Evolutionary conservation across 2,329 filamentous ascomycete species (phyloP).

Genomic region (Emmonsiellopsis sp.): DNA sequence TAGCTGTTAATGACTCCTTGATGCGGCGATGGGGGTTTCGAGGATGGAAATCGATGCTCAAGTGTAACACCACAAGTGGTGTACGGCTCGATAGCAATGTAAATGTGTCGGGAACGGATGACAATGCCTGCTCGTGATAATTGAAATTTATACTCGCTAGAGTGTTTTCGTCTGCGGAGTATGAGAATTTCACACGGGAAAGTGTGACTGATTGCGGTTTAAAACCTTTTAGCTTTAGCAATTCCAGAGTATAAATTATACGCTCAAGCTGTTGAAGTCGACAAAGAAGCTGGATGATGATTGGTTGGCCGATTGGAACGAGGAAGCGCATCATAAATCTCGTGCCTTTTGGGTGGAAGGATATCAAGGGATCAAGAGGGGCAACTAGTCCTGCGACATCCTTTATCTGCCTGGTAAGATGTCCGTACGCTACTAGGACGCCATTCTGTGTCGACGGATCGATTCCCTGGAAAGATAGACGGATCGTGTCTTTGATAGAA

Average conservation of each 20-base stretch:
- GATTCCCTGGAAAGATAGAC: conserved; percentile 30
- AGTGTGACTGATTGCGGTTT: conserved; percentile 25
- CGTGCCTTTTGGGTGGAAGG: conserved; percentile 24
- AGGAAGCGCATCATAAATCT: conserved; percentile 32
- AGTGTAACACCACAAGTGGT: conserved; percentile 7
- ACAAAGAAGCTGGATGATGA: conserved; percentile 27
- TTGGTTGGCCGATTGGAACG: conserved; percentile 25
- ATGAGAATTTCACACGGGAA: conserved; percentile 26
- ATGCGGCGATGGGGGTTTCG: conserved; percentile 33
- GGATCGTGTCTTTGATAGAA: conserved; percentile 27
- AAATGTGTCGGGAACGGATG: conserved; percentile 13
- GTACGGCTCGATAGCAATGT: conserved; percentile 1
- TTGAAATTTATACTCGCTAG: conserved; percentile 24
- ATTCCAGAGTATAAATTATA: conserved; percentile 26
- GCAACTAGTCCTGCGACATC: conserved; percentile 18
- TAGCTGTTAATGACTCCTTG: conserved; percentile 28
- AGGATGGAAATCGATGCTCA: conserved; percentile 26
- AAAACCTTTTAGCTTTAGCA: conserved; percentile 26
- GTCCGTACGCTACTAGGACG: conserved; percentile 29
- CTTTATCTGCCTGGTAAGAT: conserved; percentile 20
- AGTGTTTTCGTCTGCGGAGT: conserved; percentile 22
- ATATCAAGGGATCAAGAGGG: conserved; percentile 22
- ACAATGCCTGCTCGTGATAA: conserved; percentile 14
- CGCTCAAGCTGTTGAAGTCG: conserved; percentile 31
- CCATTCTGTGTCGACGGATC: conserved; percentile 24